These are phyloP conservation scores for Triticum aestivum DNA, from an alignment of 176 grass and related monocot genomes.

Conservation along the genomic window IWGSC_CS_RefSeq_v2.1 NC_057811.1:70687243-70687742, in stretches of 20 bases:
- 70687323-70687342: neutral
- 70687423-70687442: neutral
- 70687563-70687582: neutral
- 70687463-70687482: neutral
- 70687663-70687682: neutral
- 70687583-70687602: neutral
- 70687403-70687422: neutral
- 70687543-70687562: neutral
- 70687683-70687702: neutral
- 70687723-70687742: neutral
- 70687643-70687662: neutral
- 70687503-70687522: neutral
- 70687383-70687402: neutral
- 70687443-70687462: neutral
- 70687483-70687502: neutral
- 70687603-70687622: neutral
- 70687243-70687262: neutral
- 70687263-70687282: neutral
- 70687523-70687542: neutral
- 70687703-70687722: neutral
- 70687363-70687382: neutral
- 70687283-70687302: neutral
- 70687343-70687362: neutral
- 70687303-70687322: neutral
- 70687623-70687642: slow-evolving; percentile 6